A percentile compares a stretch with the other conserved stretches of the same genome.
phyloP scores from a whole-genome alignment of 1,284 basidiomycete species.

The Cryptococcus floricola region DNA sequence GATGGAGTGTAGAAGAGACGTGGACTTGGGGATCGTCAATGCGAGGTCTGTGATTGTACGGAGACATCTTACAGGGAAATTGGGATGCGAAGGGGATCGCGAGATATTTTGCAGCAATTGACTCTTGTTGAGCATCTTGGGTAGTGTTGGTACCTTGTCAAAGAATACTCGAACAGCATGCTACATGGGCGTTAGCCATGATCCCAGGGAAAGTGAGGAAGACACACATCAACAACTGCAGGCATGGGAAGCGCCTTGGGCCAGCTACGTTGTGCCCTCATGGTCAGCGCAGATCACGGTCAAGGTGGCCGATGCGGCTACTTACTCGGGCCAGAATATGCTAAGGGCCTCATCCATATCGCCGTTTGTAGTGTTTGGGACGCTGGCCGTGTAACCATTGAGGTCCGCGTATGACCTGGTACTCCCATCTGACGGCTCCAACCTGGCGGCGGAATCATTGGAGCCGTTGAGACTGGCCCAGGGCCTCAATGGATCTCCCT shows the following conservation, averaged over 20 bases:
- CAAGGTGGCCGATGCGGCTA: not conserved
- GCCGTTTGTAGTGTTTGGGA: no score
- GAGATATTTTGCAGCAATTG: constrained; percentile 26
- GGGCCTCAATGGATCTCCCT: no score
- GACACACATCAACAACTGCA: constrained; percentile 30
- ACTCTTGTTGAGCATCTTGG: constrained; percentile 36
- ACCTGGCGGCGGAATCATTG: no score
- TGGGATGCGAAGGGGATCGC: constrained; percentile 29
- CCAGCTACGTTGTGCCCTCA: constrained; percentile 23
- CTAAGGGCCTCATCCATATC: constrained; percentile 2
- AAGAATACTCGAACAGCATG: constrained; percentile 39
- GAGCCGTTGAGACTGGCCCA: no score
- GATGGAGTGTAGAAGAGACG: constrained; percentile 35
- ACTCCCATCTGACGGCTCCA: not conserved
- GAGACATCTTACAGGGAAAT: constrained; percentile 35
- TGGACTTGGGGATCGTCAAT: not conserved
- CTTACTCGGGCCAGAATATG: constrained; percentile 33
- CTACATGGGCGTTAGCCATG: constrained; percentile 7
- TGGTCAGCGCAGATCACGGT: not conserved
- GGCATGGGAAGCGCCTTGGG: constrained; percentile 34
- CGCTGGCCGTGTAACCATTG: not conserved
- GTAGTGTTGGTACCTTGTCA: constrained; percentile 33
- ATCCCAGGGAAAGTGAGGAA: not conserved
- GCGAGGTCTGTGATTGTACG: not conserved
- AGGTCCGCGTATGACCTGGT: not conserved